Conservation (phyloP, 441 rosid genomes). For the Viola pubescens region DNA sequence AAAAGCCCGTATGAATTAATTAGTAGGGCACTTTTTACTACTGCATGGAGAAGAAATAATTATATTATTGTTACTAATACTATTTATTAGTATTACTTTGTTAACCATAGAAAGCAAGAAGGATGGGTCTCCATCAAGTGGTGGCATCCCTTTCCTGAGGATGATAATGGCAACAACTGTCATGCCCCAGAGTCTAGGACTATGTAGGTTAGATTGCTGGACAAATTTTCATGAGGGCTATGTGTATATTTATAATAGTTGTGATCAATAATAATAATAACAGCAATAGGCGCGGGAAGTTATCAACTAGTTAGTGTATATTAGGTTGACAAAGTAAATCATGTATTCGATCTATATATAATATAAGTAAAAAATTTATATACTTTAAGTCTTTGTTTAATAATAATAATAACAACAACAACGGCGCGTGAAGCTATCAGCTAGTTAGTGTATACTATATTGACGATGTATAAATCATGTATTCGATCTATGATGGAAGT, state of each 20-base stretch:
- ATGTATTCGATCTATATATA: no score
- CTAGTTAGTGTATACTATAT: no score
- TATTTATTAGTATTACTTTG: neutral
- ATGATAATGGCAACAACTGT: slow-evolving; percentile 31
- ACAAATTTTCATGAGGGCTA: slow-evolving; percentile 1
- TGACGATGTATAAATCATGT: no score
- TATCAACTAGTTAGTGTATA: no score
- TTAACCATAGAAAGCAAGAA: slow-evolving; percentile 6
- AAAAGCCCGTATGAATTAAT: neutral
- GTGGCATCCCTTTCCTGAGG: slow-evolving; percentile 25
- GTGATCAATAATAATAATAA: neutral
- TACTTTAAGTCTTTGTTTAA: no score
- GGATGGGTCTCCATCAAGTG: slow-evolving; percentile 28
- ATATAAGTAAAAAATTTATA: no score
- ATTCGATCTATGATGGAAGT: no score
- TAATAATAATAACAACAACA: no score
- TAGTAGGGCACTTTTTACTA: neutral
- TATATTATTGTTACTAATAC: neutral
- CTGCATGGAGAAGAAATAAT: neutral
- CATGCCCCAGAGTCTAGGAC: slow-evolving; percentile 28
- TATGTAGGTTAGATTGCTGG: slow-evolving; percentile 12
- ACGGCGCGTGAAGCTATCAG: no score
- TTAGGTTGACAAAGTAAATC: no score
- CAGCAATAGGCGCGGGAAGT: no score
- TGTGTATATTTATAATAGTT: neutral